These are phyloP conservation scores for Saturnispora besseyi DNA, from an alignment of 805 yeast species.

Conservation along the genomic window DNA sequence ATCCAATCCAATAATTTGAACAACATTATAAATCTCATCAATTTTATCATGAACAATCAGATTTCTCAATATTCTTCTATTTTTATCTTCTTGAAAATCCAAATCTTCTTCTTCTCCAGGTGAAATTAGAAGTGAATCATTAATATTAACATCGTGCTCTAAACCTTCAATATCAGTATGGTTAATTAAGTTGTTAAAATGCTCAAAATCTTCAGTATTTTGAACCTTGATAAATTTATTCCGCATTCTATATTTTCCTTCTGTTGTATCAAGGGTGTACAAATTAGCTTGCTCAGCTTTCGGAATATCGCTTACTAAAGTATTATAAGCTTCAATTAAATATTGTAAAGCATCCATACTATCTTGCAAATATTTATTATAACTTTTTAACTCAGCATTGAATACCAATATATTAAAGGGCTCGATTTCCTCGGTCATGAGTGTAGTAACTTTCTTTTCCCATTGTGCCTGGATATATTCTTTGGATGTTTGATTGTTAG, in stretches of 20 bases:
- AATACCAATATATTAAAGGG: constrained; percentile 32
- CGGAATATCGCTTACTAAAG: constrained; percentile 32
- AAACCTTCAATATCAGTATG: neutral
- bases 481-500: neutral
- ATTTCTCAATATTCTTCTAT: constrained; percentile 64
- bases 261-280: constrained; percentile 58
- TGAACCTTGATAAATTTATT: constrained; percentile 41
- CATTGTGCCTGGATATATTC: neutral
- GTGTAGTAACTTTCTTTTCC: neutral
- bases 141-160: neutral
- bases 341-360: constrained; percentile 49
- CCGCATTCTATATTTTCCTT: constrained; percentile 61
- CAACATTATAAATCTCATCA: constrained; percentile 63
- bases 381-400: constrained; percentile 38
- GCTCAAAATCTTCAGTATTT: constrained; percentile 1
- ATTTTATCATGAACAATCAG: constrained; percentile 64
- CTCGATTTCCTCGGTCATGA: constrained; percentile 22
- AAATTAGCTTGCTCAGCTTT: constrained; percentile 15
- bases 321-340: constrained; percentile 39
- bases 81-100: constrained; percentile 46
- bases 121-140: neutral
- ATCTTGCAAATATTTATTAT: constrained; percentile 53
- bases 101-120: neutral
- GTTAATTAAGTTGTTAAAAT: constrained; percentile 6
- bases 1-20: constrained; percentile 68